Evolutionary conservation across 176 grass and related monocot genomes (phyloP), one percentile per base, ranked within the genome.

Genomic region (Alloteropsis semialata): DNA sequence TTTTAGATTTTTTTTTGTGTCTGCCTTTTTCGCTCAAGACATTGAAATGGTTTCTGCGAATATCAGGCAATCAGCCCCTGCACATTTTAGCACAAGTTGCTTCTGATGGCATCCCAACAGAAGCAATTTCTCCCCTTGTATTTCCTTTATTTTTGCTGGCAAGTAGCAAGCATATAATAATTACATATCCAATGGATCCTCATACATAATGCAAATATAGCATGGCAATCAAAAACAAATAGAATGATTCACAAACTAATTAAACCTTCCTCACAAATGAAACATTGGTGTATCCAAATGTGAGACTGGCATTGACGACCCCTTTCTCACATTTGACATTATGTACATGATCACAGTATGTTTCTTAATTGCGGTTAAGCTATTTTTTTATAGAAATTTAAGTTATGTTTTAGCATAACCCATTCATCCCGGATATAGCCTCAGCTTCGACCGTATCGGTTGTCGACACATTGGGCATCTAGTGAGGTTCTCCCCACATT

Each of bases 401-500:
- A 22, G 17, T 19, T 16, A 17, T 13, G 8, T 22, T 76, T 43
- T 14, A 29, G 33, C 27, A 25, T 61, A 13, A 12, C 0, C 13
- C 6, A 15, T 13, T 73, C 86, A 93, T 84, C 96, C 89, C 0
- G 93, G 74, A 42, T 78, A 98, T n/a, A 98, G 46, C 82, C 96
- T 93, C 64, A 98, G 83, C 48, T 83, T 92, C 43, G 96, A 98
- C 8, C 64, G 81, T 39, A 98, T 91, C 56, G 76, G 5, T 14
- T 84, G 82, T 68, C 96, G 87, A 65, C 96, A 98, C 14, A 98
- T 95, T n/a, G 96, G 96, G 73, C 96, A 98, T 78, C 68, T 95
- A 44, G 81, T 69, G 43, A 98, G 87, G 87, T 37, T 93, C 82
- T 88, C 84, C 41, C 88, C 93, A 85, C 96, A 98, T 43, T 93